A percentile compares a stretch with the other conserved stretches of the same genome.
Evolutionary conservation across 225 moss, liverwort and hornwort genomes (phyloP).

Genomic region (Polytrichum commune): DNA sequence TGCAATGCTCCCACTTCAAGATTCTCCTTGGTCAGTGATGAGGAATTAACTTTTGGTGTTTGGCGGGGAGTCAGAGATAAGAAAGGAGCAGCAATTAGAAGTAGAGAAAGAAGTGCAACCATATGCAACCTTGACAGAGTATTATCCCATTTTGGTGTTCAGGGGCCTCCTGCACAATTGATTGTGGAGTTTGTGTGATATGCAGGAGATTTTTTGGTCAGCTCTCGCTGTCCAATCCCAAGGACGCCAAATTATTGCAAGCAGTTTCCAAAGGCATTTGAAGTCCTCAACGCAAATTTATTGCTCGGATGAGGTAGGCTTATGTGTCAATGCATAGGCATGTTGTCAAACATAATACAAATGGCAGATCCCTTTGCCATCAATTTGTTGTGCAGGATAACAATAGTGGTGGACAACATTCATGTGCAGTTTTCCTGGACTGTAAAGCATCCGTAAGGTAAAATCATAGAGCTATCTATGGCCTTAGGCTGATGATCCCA

Average conservation of each 20-base stretch:
- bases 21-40: no score
- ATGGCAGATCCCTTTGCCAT: neutral
- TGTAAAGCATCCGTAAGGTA: neutral
- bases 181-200: neutral
- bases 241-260: neutral
- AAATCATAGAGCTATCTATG: neutral
- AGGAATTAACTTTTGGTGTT: no score
- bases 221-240: neutral
- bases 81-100: no score
- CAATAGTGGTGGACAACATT: neutral
- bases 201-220: slow-evolving; percentile 6
- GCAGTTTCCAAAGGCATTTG: slow-evolving; percentile 7
- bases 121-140: no score
- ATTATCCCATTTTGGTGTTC: no score
- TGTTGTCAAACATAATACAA: neutral
- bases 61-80: no score
- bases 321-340: neutral
- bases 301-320: slow-evolving; percentile 42
- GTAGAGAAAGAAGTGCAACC: no score
- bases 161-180: no score
- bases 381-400: neutral
- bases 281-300: slow-evolving; percentile 16
- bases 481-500: neutral
- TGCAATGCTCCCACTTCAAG: no score
- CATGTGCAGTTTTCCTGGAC: neutral